Evolutionary conservation across 306 rosid genomes (phyloP), one percentile per base, ranked within the genome.

Genomic region (Vigna hirtella): DNA sequence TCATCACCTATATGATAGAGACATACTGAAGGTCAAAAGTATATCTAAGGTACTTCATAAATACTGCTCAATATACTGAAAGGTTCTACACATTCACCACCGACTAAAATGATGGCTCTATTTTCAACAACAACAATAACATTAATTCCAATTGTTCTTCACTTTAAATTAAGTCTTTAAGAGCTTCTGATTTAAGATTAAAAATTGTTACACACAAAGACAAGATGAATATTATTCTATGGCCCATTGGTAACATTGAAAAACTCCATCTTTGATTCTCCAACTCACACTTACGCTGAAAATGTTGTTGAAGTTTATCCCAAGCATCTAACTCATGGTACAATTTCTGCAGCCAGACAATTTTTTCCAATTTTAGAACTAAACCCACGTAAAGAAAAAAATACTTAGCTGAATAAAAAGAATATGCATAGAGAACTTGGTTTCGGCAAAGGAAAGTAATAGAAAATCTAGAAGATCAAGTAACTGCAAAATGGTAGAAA

Each of bases 311-410:
- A 64, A 87, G 85, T 79, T 88, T 84, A 79, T 80, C 92, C 86
- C 85, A 73, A 32, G 89, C 88, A 80, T 90, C 87, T 22, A 87
- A 73, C 56, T 90, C 96, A 72, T 92, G 93, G 83, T 92, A 90
- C 78, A 92, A 80, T 83, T 90, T 93, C 97, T 92, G 81, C 6
- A 9, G 52, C 73, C 82, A 81, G 17, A 68, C 36, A 50, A 18
- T 38, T 7, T 6, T 62, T 55, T 48, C 73, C 72, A 81, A 12
- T 26, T 47, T 62, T 32, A 72, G 20, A 68, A 77, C 36, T 32
- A 30, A 69, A 72, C 40, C 16, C 62, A 16, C 30, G 6, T 17
- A 17, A 18, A 72, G 1, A 5, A 68, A 66, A 20, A 50, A 24
- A 9, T 17, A 40, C 43, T 18, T 42, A 14, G 66, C 20, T 59